phyloP scores from a whole-genome alignment of 257 asterid genomes.

The Capsicum chinense region DNA sequence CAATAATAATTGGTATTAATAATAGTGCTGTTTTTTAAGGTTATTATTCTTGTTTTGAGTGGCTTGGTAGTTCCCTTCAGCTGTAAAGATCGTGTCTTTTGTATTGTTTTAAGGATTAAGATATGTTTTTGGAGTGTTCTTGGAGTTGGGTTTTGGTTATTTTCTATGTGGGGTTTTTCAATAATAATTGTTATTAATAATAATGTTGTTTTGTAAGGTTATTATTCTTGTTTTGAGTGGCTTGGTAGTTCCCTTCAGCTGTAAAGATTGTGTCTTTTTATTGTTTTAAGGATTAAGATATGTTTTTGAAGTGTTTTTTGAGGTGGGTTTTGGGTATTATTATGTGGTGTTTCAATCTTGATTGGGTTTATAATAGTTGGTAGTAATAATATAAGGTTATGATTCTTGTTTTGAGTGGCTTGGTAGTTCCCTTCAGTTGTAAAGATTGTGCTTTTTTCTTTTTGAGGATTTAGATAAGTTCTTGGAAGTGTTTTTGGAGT shows the following conservation, averaged over 20 bases:
- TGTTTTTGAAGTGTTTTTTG: neutral
- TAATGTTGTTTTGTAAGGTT: neutral
- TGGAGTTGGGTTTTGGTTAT: neutral
- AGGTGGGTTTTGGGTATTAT: neutral
- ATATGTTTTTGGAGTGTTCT: neutral
- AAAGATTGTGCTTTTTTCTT: neutral
- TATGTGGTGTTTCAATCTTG: no score
- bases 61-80: neutral
- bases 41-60: neutral
- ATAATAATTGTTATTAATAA: neutral
- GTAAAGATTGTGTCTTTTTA: neutral
- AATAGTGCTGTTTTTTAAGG: neutral
- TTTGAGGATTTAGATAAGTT: neutral
- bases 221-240: neutral
- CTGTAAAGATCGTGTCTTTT: neutral
- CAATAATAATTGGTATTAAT: neutral
- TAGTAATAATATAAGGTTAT: neutral
- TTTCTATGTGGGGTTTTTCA: slow-evolving; percentile 9
- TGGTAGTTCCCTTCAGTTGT: neutral
- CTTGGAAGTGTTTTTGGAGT: slow-evolving; percentile 7
- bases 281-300: neutral
- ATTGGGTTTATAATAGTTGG: neutral
- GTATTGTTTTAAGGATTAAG: neutral
- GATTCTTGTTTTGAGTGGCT: neutral
- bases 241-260: neutral